Conservation (phyloP, 1,284 basidiomycete genomes). For the Ceratorhiza oryzae-sativae region DNA sequence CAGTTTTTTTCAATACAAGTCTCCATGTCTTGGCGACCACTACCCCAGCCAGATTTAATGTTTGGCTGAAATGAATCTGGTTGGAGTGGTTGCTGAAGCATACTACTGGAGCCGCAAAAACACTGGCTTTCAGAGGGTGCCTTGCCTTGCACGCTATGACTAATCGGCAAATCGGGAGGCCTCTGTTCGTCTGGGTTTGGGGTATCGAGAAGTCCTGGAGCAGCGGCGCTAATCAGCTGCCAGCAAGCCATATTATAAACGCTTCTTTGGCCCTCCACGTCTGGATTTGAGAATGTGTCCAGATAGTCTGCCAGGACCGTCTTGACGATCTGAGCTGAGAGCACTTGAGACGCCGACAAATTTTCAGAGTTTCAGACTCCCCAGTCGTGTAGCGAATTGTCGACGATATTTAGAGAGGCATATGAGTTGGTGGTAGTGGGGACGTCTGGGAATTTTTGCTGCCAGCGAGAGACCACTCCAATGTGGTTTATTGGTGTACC, state of each 20-base stretch:
- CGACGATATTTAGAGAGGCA: neutral
- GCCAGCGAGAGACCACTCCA: constrained; percentile 4
- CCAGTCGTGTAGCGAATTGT: neutral
- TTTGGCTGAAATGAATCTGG: too few species aligned
- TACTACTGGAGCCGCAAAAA: too few species aligned
- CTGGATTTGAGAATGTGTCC: neutral
- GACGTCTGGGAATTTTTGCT: neutral
- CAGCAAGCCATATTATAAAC: neutral
- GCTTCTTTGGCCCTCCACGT: neutral
- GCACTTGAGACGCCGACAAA: neutral
- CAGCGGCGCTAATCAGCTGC: constrained; percentile 3
- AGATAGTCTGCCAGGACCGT: neutral
- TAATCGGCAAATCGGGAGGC: too few species aligned
- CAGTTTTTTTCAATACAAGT: neutral
- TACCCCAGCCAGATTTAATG: too few species aligned
- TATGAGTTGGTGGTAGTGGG: neutral
- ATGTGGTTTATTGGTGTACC: too few species aligned
- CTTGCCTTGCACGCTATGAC: too few species aligned
- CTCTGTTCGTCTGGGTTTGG: neutral
- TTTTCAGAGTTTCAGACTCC: neutral
- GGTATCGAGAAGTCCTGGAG: neutral
- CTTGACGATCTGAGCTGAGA: neutral
- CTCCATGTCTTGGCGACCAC: neutral
- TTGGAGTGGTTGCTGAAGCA: too few species aligned
- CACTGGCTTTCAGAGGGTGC: too few species aligned